Evolutionary conservation across 2,329 filamentous ascomycete species (phyloP).

Genomic region (Ophiocordyceps unilateralis): DNA sequence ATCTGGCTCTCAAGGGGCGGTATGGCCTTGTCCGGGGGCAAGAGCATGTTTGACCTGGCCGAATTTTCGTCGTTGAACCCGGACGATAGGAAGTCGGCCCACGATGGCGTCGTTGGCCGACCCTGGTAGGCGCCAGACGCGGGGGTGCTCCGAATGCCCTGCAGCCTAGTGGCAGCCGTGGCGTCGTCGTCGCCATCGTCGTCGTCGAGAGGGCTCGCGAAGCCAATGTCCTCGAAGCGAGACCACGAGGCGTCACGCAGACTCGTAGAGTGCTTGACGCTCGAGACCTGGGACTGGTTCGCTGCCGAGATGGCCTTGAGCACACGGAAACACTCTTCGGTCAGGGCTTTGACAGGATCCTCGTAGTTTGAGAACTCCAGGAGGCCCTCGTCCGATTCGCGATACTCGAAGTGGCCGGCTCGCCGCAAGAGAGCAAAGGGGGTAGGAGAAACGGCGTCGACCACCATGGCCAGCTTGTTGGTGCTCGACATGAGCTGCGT

Average conservation of each 20-base stretch:
- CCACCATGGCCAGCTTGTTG: slow-evolving; percentile 89
- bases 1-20: slow-evolving; percentile 62
- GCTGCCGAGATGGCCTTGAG: slow-evolving; percentile 73
- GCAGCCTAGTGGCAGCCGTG: slow-evolving; percentile 20
- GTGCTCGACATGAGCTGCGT: slow-evolving; percentile 62
- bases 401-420: slow-evolving; percentile 89
- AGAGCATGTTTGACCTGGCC: slow-evolving; percentile 48
- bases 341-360: slow-evolving; percentile 73
- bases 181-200: slow-evolving; percentile 47
- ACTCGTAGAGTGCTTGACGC: slow-evolving; percentile 52
- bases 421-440: slow-evolving; percentile 81
- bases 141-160: slow-evolving; percentile 45
- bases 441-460: slow-evolving; percentile 84
- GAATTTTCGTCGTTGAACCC: slow-evolving; percentile 70
- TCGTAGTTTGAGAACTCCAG: slow-evolving; percentile 77
- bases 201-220: slow-evolving; percentile 58
- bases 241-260: slow-evolving; percentile 87
- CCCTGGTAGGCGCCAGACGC: slow-evolving; percentile 52
- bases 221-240: slow-evolving; percentile 87
- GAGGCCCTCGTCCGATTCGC: slow-evolving; percentile 71
- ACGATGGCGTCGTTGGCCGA: slow-evolving; percentile 86
- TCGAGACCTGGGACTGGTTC: slow-evolving; percentile 68
- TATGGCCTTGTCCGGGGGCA: slow-evolving; percentile 84
- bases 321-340: slow-evolving; percentile 86
- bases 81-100: slow-evolving; percentile 92